Percentiles rank a stretch among this genome's conserved stretches.
These are phyloP conservation scores for Apiospora sp. DNA, from an alignment of 2,329 filamentous ascomycete species.

Conservation along the genomic window DNA sequence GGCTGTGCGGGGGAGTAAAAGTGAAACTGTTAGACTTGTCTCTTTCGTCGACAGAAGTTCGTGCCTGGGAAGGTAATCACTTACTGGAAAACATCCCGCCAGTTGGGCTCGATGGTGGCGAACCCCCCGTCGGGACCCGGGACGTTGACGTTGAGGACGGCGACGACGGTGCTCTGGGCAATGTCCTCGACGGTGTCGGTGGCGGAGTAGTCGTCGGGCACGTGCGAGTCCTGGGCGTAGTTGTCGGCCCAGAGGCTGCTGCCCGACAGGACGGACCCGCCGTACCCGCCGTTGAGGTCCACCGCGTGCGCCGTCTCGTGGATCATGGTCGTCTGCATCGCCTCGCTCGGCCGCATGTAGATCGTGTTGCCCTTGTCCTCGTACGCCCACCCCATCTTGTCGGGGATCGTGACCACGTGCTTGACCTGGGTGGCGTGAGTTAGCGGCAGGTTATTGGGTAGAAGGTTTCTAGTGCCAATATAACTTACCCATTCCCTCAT, in stretches of 20 bases:
- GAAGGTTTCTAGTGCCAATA: too few species aligned
- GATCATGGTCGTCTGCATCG: slow-evolving; percentile 10
- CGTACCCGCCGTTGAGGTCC: slow-evolving; percentile 10
- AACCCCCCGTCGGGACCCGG: neutral
- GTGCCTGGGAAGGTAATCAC: too few species aligned
- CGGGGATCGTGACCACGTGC: slow-evolving; percentile 10
- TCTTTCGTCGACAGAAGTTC: too few species aligned
- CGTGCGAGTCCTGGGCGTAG: slow-evolving; percentile 13
- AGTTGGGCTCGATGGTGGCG: slow-evolving; percentile 3
- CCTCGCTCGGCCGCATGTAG: neutral
- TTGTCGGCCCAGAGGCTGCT: neutral
- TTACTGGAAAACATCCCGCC: neutral
- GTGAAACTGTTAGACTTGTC: neutral
- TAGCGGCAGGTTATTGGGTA: neutral
- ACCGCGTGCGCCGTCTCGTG: slow-evolving; percentile 13
- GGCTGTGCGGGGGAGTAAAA: neutral
- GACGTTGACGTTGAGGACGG: neutral
- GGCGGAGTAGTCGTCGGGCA: neutral
- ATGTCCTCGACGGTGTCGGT: slow-evolving; percentile 15
- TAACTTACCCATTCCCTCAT: slow-evolving; percentile 17
- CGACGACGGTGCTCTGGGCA: neutral
- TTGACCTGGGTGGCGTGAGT: neutral
- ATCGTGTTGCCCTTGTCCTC: slow-evolving; percentile 4
- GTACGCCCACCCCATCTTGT: slow-evolving; percentile 4
- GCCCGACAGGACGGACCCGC: neutral